A percentile compares a stretch with the other conserved stretches of the same genome.
phyloP scores from a whole-genome alignment of 345 rosid species.

The Acer saccharum region DNA sequence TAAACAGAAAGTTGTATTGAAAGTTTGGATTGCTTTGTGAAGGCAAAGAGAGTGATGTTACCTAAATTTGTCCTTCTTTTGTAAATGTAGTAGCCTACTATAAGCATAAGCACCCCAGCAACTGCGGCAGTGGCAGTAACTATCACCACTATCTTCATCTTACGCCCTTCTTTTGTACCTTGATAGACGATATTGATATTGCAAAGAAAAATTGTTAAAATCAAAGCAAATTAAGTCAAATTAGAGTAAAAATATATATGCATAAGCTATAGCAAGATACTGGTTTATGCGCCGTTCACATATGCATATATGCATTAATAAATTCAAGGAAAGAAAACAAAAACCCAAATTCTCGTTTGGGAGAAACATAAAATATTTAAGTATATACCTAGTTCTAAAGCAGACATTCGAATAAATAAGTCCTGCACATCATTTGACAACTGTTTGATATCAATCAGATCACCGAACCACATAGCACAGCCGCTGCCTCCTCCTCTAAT shows the following conservation, averaged over 20 bases:
- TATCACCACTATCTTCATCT: not conserved
- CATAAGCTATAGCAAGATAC: too few relatives aligned
- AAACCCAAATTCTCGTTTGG: too few relatives aligned
- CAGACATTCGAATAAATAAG: conserved; percentile 42
- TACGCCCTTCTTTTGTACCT: not conserved
- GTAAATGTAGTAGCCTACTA: not conserved
- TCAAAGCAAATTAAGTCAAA: too few relatives aligned
- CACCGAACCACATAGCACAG: conserved; percentile 37
- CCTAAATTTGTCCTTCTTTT: not conserved
- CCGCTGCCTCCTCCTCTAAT: conserved; percentile 33
- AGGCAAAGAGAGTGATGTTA: too few relatives aligned
- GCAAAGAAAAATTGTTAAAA: not conserved
- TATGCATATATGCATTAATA: too few relatives aligned
- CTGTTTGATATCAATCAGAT: conserved; percentile 40
- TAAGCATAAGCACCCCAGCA: not conserved
- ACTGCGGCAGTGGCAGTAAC: not conserved
- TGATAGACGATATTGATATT: too few relatives aligned
- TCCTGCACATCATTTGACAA: conserved; percentile 32
- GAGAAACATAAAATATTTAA: not conserved
- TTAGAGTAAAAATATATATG: too few relatives aligned
- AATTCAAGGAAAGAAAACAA: not conserved
- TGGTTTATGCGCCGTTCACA: too few relatives aligned
- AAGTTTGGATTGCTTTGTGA: too few relatives aligned
- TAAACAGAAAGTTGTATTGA: too few relatives aligned
- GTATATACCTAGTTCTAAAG: conserved; percentile 40